Conservation (phyloP, 768 basidiomycete species). For the Mrakia blollopis region DNA sequence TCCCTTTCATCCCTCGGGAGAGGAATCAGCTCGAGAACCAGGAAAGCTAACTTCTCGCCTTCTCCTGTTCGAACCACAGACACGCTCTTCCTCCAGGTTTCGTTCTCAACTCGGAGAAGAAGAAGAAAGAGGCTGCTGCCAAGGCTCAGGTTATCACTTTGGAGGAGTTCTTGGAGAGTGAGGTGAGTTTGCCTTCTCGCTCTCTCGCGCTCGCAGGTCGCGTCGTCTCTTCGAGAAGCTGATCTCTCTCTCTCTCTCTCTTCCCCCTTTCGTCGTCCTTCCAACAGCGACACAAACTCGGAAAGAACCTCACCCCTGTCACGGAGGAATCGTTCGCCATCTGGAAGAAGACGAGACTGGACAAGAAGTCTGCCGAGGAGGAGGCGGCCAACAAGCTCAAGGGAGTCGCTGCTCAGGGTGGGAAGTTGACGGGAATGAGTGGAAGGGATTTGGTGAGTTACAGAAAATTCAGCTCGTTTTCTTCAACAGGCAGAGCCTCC, state of each 20-base stretch:
- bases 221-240: not conserved
- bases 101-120: slow-evolving; percentile 87
- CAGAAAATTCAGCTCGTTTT: too few species aligned
- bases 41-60: not conserved
- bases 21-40: not conserved
- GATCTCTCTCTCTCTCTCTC: slow-evolving; percentile 7
- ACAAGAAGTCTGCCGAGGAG: slow-evolving; percentile 87
- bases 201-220: not conserved
- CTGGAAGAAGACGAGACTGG: slow-evolving; percentile 92
- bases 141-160: slow-evolving; percentile 83
- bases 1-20: not conserved
- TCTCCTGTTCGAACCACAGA: slow-evolving; percentile 39
- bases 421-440: slow-evolving; percentile 83
- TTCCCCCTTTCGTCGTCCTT: not conserved
- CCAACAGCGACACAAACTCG: slow-evolving; percentile 84
- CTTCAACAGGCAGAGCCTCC: too few species aligned
- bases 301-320: slow-evolving; percentile 82
- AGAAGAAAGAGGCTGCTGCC: slow-evolving; percentile 76
- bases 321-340: slow-evolving; percentile 82
- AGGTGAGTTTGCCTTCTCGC: slow-evolving; percentile 53
- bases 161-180: slow-evolving; percentile 96
- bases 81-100: slow-evolving; percentile 96
- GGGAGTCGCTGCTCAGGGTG: slow-evolving; percentile 59
- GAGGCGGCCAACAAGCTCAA: slow-evolving; percentile 81
- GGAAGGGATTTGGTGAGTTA: slow-evolving; percentile 80